Base-by-base conservation (phyloP, 176 grass and related monocot genomes). In the Alopecurus myosuroides region DNA sequence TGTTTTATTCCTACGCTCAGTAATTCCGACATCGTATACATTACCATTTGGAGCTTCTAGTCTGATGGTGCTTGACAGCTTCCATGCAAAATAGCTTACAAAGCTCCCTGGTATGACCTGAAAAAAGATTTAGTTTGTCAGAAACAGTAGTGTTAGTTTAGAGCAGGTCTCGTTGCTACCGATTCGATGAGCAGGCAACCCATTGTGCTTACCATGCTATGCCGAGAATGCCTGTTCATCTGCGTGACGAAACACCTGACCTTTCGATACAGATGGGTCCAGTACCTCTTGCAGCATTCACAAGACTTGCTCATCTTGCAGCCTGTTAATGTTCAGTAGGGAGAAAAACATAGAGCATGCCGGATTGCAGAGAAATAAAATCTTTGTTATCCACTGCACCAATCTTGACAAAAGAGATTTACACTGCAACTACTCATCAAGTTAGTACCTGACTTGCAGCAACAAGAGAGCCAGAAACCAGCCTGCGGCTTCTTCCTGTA, bases 31-130 rank as follows among this genome's bases (percentile, higher is more conserved):
- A 22, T 53, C 41, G 25, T 87, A 92, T 19, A 64, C 1, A 50
- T 35, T 29, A 45, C 90, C 74, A 22, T 62, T 80, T 35, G 85
- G 90, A 8, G 79, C 74, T 35, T 86, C 70, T 20, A 92, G 36
- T 42, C 84, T 67, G 20, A 95, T 77, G 29, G 29, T 39, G 68
- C 85, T 61, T 7, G 68, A 82, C 25, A 90, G 46, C 7, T 86
- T 45, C 37, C 82, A 76, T 11, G 13, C 33, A 18, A 92, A 92
- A 73, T 81, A 33, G 10, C 70, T 81, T 12, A 85, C 45, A 73
- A 92, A 92, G 41, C 63, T 73, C 25, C 84, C 69, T 20, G 85
- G 93, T 36, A 92, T 56, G 23, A 78, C 56, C 93, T 95, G 77
- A n/a, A 67, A 9, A 40, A 36, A 36, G 4, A 1, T 3, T 28